Percentiles rank a stretch among this genome's conserved stretches.
Evolutionary conservation across 1,284 basidiomycete genomes (phyloP).

Genomic region (Leccinum variabile): DNA sequence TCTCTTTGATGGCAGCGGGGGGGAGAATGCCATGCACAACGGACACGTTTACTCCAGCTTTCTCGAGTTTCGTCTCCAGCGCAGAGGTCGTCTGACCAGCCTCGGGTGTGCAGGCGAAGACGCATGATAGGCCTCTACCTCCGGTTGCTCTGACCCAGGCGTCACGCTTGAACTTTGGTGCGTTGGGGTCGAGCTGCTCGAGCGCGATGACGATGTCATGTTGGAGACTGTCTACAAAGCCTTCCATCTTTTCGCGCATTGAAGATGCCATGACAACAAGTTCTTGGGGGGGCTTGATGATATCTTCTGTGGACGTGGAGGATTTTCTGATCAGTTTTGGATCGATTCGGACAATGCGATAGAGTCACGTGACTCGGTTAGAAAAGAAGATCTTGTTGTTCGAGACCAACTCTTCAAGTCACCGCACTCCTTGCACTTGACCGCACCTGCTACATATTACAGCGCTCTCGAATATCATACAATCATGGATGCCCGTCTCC

Average conservation of each 20-base stretch:
- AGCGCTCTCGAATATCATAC: conserved; percentile 1
- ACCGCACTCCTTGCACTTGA: not conserved
- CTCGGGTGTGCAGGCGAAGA: conserved; percentile 69
- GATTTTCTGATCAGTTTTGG: not conserved
- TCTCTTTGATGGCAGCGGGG: conserved; percentile 87
- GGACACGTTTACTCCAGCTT: conserved; percentile 95
- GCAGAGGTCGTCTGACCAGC: conserved; percentile 27
- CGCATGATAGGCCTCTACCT: conserved; percentile 86
- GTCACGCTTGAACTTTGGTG: conserved; percentile 82
- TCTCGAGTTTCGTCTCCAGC: conserved; percentile 74
- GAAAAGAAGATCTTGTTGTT: conserved; percentile 12
- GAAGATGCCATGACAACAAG: conserved; percentile 19
- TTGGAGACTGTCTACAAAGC: conserved; percentile 81
- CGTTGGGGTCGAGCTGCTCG: conserved; percentile 75
- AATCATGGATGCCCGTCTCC: conserved; percentile 80
- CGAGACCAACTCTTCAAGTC: not conserved
- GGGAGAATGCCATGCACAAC: conserved; percentile 90
- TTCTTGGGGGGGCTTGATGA: not conserved
- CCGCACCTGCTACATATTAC: not conserved
- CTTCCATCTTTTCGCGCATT: conserved; percentile 83
- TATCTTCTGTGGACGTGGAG: not conserved
- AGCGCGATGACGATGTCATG: conserved; percentile 79
- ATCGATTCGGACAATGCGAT: conserved; percentile 8
- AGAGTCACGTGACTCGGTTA: conserved; percentile 27
- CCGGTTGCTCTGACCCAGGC: conserved; percentile 84